Evolutionary conservation across 768 basidiomycete genomes (phyloP).

Genomic region (Termitomyces sp.): DNA sequence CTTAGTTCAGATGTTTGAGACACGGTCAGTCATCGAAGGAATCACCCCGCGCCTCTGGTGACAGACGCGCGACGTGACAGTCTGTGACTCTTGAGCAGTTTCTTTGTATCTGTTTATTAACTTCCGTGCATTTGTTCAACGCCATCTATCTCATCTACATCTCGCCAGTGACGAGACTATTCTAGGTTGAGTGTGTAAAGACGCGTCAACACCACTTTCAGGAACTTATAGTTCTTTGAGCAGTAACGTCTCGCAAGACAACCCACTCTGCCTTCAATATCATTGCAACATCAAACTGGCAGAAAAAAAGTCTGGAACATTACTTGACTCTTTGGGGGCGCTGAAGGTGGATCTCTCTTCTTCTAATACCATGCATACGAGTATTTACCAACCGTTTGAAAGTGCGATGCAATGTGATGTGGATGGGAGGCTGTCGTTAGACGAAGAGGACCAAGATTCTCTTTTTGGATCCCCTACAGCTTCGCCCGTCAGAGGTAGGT

Average conservation of each 20-base stretch:
- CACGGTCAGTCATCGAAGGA: too few species aligned
- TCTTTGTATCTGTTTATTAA: neutral
- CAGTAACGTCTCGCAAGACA: neutral
- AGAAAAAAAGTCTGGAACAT: neutral
- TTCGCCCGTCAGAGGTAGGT: constrained; percentile 69
- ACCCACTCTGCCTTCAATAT: neutral
- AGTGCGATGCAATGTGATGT: constrained; percentile 17
- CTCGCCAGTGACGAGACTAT: neutral
- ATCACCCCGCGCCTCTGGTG: too few species aligned
- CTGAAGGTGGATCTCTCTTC: constrained; percentile 12
- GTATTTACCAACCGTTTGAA: constrained; percentile 6
- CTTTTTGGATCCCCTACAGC: constrained; percentile 82
- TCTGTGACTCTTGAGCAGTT: neutral
- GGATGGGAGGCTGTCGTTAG: constrained; percentile 2
- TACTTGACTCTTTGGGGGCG: neutral
- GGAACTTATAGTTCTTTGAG: neutral
- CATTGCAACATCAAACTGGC: constrained; percentile 1
- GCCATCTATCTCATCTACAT: neutral
- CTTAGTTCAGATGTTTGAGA: too few species aligned
- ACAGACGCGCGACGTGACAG: neutral
- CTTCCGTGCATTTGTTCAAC: neutral
- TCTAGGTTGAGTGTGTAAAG: neutral
- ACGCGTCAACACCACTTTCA: neutral
- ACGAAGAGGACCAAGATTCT: constrained; percentile 50
- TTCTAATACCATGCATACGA: neutral